Conservation (phyloP, 805 yeast genomes). For the Wickerhamomyces queroliae region DNA sequence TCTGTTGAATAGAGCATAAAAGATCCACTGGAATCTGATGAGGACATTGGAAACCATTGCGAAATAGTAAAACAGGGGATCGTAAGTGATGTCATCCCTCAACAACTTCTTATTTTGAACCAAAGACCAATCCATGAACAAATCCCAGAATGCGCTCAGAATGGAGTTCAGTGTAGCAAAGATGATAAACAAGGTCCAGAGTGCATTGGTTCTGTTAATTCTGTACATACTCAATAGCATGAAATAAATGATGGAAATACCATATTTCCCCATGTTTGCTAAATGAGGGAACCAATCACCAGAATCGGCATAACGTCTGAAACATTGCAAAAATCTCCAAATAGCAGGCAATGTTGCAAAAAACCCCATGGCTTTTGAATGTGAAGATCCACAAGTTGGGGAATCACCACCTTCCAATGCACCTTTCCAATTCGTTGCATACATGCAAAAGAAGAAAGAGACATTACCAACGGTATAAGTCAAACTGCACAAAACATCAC, state of each 20-base stretch:
- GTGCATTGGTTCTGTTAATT: constrained; percentile 35
- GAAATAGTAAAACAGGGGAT: constrained; percentile 54
- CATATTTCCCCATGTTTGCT: constrained; percentile 80
- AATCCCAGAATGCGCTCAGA: constrained; percentile 76
- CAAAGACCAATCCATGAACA: constrained; percentile 94
- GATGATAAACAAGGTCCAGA: constrained; percentile 56
- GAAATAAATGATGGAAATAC: constrained; percentile 60
- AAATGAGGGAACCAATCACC: constrained; percentile 96
- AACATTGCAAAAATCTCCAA: constrained; percentile 88
- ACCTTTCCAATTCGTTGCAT: constrained; percentile 65
- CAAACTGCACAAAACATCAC: constrained; percentile 85
- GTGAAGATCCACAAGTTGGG: constrained; percentile 65
- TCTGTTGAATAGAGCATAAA: constrained; percentile 70
- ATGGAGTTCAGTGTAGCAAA: constrained; percentile 73
- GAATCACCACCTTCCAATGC: constrained; percentile 32
- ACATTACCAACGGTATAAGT: constrained; percentile 84
- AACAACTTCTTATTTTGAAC: constrained; percentile 60
- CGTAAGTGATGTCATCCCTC: constrained; percentile 68
- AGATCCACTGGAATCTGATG: constrained; percentile 87
- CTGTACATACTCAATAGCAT: constrained; percentile 74
- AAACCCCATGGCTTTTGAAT: constrained; percentile 77
- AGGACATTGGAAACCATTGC: constrained; percentile 73
- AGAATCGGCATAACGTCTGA: constrained; percentile 86
- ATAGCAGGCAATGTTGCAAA: constrained; percentile 78
- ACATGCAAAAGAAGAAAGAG: constrained; percentile 81